phyloP scores from a whole-genome alignment of 2,329 filamentous ascomycete genomes.

The Monilinia fructigena region DNA sequence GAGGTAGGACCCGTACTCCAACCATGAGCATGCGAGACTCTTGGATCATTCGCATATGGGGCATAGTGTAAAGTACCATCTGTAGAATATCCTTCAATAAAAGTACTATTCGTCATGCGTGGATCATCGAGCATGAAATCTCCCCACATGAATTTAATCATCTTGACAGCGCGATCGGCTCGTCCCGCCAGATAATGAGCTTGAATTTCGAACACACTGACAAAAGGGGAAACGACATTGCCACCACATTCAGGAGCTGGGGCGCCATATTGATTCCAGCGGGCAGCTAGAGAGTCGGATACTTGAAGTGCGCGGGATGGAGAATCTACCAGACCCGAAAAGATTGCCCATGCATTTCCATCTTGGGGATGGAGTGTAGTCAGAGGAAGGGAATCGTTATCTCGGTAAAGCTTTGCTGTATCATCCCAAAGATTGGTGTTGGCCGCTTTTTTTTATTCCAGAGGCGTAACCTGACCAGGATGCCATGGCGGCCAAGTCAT shows the following conservation, averaged over 20 bases:
- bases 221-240: slow-evolving; percentile 56
- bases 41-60: slow-evolving; percentile 42
- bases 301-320: slow-evolving; percentile 43
- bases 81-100: slow-evolving; percentile 57
- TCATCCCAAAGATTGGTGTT: slow-evolving; percentile 27
- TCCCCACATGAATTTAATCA: slow-evolving; percentile 58
- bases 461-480: slow-evolving; percentile 7
- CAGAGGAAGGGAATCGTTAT: slow-evolving; percentile 46
- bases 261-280: slow-evolving; percentile 56
- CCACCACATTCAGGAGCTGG: slow-evolving; percentile 56
- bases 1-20: slow-evolving; percentile 51
- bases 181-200: slow-evolving; percentile 52
- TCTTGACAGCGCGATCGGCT: slow-evolving; percentile 51
- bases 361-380: slow-evolving; percentile 59
- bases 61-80: slow-evolving; percentile 55
- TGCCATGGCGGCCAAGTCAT: slow-evolving; percentile 28
- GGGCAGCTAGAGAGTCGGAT: slow-evolving; percentile 33
- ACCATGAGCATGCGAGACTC: slow-evolving; percentile 51
- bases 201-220: slow-evolving; percentile 58
- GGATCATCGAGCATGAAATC: slow-evolving; percentile 56
- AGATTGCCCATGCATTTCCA: slow-evolving; percentile 55
- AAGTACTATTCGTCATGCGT: slow-evolving; percentile 57
- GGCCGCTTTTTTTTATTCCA: slow-evolving; percentile 23
- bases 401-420: slow-evolving; percentile 39
- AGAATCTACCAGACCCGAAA: slow-evolving; percentile 33